Percentiles rank a stretch among this genome's conserved stretches.
Evolutionary conservation across 805 yeast species (phyloP).

Genomic region (Sugiyamaella valdiviana): DNA sequence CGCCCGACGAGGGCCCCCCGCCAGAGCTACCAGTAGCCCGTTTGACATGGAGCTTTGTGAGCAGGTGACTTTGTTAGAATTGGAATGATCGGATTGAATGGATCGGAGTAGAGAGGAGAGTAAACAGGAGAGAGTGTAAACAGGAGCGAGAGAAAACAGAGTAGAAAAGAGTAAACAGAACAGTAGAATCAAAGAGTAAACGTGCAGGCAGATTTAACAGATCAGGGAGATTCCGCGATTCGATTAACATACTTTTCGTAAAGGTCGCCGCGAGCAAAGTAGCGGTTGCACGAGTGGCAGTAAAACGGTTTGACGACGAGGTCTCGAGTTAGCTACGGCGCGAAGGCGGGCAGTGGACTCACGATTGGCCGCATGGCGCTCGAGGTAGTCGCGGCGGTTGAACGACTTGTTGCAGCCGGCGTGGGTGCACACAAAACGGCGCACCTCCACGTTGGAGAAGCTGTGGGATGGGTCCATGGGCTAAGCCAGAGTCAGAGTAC

Average conservation of each 20-base stretch:
- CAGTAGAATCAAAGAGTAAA: too few species aligned
- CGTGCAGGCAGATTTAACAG: too few species aligned
- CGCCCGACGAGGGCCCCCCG: too few species aligned
- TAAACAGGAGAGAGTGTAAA: neutral
- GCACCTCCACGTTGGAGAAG: conserved; percentile 12
- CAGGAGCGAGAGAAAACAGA: too few species aligned
- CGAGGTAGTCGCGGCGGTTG: conserved; percentile 33
- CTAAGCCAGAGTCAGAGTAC: neutral
- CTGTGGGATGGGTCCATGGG: neutral
- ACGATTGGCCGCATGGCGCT: conserved; percentile 34
- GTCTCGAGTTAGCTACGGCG: conserved; percentile 12
- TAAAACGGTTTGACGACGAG: conserved; percentile 31
- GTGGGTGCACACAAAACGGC: conserved; percentile 31
- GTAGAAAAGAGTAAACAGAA: too few species aligned
- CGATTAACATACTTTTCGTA: conserved; percentile 29
- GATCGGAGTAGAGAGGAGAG: neutral
- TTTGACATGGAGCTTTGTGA: conserved; percentile 30
- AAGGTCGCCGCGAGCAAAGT: conserved; percentile 31
- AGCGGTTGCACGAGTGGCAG: conserved; percentile 31
- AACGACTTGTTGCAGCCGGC: conserved; percentile 32
- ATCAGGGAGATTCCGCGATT: too few species aligned
- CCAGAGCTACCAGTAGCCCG: conserved; percentile 21
- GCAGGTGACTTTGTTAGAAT: conserved; percentile 21
- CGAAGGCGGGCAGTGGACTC: conserved; percentile 5
- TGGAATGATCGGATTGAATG: neutral